Conservation (phyloP, 225 moss, liverwort and hornwort genomes). For the Neckera pumila region DNA sequence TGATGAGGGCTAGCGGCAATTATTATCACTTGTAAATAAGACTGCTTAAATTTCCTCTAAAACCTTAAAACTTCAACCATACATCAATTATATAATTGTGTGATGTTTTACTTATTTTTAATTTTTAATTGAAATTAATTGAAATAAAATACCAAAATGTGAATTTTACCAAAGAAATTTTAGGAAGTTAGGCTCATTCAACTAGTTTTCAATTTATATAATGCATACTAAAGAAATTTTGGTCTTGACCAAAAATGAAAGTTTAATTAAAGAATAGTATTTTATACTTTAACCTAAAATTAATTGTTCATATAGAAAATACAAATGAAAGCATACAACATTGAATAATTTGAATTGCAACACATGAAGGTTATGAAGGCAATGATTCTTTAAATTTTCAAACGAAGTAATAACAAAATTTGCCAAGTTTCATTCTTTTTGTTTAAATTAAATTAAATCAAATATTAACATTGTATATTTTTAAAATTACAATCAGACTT, state of each 20-base stretch:
- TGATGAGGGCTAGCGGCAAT: background rate
- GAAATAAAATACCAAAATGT: background rate
- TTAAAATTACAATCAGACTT: too few species aligned
- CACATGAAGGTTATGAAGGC: background rate
- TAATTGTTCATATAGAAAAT: too few species aligned
- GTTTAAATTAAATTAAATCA: too few species aligned
- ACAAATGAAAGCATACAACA: background rate
- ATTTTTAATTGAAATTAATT: background rate
- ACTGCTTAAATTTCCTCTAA: background rate
- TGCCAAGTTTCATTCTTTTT: too few species aligned
- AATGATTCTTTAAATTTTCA: background rate
- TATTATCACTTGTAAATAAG: background rate
- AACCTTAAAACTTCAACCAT: background rate
- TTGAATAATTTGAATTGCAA: background rate
- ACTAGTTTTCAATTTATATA: background rate
- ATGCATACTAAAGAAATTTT: background rate
- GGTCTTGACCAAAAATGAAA: background rate
- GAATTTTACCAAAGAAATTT: fast-evolving
- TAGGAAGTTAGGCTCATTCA: background rate
- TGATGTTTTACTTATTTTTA: background rate
- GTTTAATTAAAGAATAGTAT: too few species aligned
- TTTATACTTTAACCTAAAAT: too few species aligned
- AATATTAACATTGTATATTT: too few species aligned
- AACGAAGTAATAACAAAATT: background rate
- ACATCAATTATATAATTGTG: background rate